These are phyloP conservation scores for Scedosporium minutisporum DNA, from an alignment of 2,329 filamentous ascomycete species.

Conservation along the genomic window DNA sequence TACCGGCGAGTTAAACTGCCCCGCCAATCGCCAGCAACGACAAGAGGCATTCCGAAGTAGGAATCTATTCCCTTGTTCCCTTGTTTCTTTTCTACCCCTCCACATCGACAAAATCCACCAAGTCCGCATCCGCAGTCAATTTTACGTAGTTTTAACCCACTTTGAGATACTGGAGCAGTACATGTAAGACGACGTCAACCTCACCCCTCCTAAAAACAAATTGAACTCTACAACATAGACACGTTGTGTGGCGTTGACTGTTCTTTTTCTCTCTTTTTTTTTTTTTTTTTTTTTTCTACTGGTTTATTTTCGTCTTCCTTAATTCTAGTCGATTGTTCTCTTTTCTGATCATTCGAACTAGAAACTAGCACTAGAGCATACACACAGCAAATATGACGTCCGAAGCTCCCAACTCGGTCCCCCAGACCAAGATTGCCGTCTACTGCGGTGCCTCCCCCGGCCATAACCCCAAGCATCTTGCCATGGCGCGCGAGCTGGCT, in stretches of 20 bases:
- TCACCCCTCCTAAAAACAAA: no score
- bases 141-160: no score
- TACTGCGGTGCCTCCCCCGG: slow-evolving; percentile 84
- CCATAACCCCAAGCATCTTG: slow-evolving; percentile 62
- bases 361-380: not conserved
- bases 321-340: not conserved
- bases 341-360: not conserved
- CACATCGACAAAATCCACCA: no score
- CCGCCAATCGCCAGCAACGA: no score
- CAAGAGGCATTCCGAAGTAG: no score
- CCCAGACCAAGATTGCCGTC: slow-evolving; percentile 68
- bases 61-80: no score
- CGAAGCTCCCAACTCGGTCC: slow-evolving; percentile 17
- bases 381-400: slow-evolving; percentile 8
- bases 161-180: no score
- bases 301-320: not conserved
- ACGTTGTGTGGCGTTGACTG: not conserved
- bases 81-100: no score
- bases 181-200: no score
- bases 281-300: not conserved
- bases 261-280: not conserved
- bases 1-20: no score
- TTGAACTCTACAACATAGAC: no score
- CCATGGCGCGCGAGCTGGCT: slow-evolving; percentile 68
- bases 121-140: no score